phyloP scores from a whole-genome alignment of 2,329 filamentous ascomycete species.

The Clonostachys rosea region DNA sequence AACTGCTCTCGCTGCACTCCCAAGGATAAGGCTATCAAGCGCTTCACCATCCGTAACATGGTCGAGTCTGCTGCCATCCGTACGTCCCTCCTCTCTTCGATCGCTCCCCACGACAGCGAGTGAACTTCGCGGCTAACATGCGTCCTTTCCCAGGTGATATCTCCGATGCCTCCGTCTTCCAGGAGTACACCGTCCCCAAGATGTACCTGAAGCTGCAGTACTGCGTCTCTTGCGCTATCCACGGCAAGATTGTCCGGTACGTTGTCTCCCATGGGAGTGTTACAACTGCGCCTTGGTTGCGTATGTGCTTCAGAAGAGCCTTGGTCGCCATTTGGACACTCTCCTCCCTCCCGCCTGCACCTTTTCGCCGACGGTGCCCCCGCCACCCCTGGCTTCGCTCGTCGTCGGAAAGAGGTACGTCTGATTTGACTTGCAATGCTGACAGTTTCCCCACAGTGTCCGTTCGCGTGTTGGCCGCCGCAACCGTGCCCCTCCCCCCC shows the following conservation, averaged over 20 bases:
- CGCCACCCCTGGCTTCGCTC: neutral
- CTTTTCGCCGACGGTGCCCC: neutral
- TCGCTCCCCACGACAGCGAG: slow-evolving; percentile 1
- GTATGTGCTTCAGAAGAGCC: slow-evolving; percentile 54
- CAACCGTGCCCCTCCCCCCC: slow-evolving; percentile 96
- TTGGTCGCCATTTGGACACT: slow-evolving; percentile 45
- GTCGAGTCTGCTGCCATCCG: slow-evolving; percentile 99
- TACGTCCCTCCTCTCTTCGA: slow-evolving; percentile 50
- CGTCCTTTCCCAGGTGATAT: slow-evolving; percentile 77
- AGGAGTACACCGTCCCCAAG: slow-evolving; percentile 99
- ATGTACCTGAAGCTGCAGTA: slow-evolving; percentile 99
- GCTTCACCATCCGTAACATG: slow-evolving; percentile 99
- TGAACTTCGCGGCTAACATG: neutral
- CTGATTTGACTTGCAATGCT: slow-evolving; percentile 20
- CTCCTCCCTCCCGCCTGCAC: neutral
- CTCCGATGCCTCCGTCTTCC: slow-evolving; percentile 98
- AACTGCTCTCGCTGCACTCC: slow-evolving; percentile 81
- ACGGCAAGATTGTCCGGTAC: slow-evolving; percentile 99
- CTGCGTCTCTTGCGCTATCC: slow-evolving; percentile 99
- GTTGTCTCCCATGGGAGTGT: slow-evolving; percentile 55
- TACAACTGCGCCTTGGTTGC: slow-evolving; percentile 48
- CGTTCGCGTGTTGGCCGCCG: slow-evolving; percentile 94
- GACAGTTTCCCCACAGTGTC: slow-evolving; percentile 63
- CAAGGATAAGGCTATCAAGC: slow-evolving; percentile 99
- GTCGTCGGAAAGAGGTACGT: slow-evolving; percentile 16